Conservation (phyloP, 2,329 filamentous ascomycete genomes). For the Daldinia eschscholtzii region DNA sequence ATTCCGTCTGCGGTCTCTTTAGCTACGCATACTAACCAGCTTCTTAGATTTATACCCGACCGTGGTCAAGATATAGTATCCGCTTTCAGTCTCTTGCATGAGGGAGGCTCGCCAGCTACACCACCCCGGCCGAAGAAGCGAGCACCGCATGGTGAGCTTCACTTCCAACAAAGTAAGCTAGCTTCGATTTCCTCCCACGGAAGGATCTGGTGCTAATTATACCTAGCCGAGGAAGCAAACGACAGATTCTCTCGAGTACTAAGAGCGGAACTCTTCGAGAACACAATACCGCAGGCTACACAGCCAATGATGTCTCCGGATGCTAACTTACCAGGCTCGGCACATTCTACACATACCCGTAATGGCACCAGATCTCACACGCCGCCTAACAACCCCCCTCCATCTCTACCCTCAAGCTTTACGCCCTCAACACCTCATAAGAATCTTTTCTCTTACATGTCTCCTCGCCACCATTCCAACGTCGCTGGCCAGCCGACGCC, state of each 20-base stretch:
- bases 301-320: conserved; percentile 73
- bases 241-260: conserved; percentile 89
- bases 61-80: conserved; percentile 93
- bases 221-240: conserved; percentile 88
- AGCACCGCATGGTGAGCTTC: conserved; percentile 87
- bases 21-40: conserved; percentile 26
- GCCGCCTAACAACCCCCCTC: conserved; percentile 76
- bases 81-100: conserved; percentile 90
- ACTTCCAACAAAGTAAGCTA: conserved; percentile 88
- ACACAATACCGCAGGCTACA: conserved; percentile 84
- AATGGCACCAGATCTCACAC: conserved; percentile 83
- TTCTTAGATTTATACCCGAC: conserved; percentile 89
- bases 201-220: conserved; percentile 43
- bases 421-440: conserved; percentile 97
- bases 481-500: conserved; percentile 87
- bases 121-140: conserved; percentile 88
- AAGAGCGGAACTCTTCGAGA: conserved; percentile 92
- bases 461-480: conserved; percentile 75
- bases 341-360: conserved; percentile 66
- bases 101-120: conserved; percentile 92
- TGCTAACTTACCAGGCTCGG: conserved; percentile 62
- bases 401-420: conserved; percentile 77
- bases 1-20: not conserved
- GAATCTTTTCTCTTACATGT: conserved; percentile 94
- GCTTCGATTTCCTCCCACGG: not conserved